These are phyloP conservation scores for Monosiga brevicollis DNA, from an alignment of 78 protist species.

Conservation along the genomic window DNA sequence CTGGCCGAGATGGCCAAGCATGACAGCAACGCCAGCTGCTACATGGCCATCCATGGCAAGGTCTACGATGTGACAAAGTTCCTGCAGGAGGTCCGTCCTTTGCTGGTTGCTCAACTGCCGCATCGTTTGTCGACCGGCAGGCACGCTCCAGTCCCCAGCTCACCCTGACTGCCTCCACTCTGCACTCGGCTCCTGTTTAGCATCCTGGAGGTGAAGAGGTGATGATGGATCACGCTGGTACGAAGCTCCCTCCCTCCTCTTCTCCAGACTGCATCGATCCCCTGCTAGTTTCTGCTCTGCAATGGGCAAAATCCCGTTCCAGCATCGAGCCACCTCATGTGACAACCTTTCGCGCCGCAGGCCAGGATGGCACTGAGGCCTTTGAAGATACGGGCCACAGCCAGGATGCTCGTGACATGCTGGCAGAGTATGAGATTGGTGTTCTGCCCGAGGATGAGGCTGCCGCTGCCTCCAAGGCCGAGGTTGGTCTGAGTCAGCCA, in stretches of 20 bases:
- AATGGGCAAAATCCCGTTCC: neutral
- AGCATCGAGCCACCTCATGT: no score
- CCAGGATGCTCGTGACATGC: slow-evolving; percentile 20
- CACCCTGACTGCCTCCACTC: neutral
- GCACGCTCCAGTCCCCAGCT: neutral
- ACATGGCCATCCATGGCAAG: slow-evolving; percentile 41
- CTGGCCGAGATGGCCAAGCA: slow-evolving; percentile 51
- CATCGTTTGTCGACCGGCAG: neutral
- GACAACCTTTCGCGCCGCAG: no score
- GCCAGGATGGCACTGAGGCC: slow-evolving; percentile 30
- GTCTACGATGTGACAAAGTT: slow-evolving; percentile 68
- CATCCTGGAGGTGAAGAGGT: slow-evolving; percentile 78
- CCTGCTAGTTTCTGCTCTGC: neutral
- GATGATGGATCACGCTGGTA: slow-evolving; percentile 18
- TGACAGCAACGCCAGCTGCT: slow-evolving; percentile 40
- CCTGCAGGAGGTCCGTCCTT: slow-evolving; percentile 11
- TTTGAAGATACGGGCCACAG: slow-evolving; percentile 50
- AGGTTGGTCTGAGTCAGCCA: no score
- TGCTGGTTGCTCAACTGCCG: neutral
- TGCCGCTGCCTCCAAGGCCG: slow-evolving; percentile 1
- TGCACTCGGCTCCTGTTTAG: neutral
- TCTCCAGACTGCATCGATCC: slow-evolving; percentile 26
- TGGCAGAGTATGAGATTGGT: slow-evolving; percentile 10
- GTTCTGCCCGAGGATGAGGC: neutral
- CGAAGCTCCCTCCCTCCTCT: no score